Conservation (phyloP, 768 basidiomycete genomes). For the Tulasnella calospora region DNA sequence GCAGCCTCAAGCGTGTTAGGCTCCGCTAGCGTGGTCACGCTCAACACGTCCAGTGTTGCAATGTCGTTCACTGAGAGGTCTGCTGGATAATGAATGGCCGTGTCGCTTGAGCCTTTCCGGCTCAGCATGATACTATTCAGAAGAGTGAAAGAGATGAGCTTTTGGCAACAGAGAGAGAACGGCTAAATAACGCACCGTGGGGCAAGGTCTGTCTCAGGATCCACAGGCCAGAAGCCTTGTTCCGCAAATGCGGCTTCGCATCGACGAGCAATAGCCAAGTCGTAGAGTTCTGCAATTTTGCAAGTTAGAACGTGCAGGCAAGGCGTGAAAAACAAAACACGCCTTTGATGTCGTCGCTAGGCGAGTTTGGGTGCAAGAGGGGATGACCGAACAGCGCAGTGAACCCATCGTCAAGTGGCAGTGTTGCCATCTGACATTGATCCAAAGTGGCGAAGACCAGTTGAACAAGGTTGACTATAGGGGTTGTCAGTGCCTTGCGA, state of each 20-base stretch:
- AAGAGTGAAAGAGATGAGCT: neutral
- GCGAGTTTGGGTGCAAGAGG: neutral
- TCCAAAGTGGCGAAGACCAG: slow-evolving; percentile 16
- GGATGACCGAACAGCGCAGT: neutral
- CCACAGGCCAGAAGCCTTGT: neutral
- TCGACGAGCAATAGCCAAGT: neutral
- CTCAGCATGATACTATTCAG: neutral
- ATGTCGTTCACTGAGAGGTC: neutral
- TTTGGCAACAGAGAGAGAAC: neutral
- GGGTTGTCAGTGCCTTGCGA: neutral
- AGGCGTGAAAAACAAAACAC: slow-evolving; percentile 28
- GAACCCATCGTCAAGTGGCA: slow-evolving; percentile 2
- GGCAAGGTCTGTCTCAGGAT: neutral
- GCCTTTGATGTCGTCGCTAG: slow-evolving; percentile 12
- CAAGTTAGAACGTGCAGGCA: slow-evolving; percentile 35
- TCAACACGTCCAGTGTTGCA: slow-evolving; percentile 12
- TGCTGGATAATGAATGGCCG: neutral
- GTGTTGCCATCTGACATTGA: neutral
- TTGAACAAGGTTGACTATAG: slow-evolving; percentile 12
- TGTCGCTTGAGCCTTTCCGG: neutral
- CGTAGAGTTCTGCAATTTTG: slow-evolving; percentile 20
- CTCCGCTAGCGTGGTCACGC: slow-evolving; percentile 17
- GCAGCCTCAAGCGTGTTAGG: slow-evolving; percentile 34
- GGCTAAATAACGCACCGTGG: neutral
- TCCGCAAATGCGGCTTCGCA: neutral